phyloP scores from a whole-genome alignment of 257 asterid species.

The Plantago elongata region DNA sequence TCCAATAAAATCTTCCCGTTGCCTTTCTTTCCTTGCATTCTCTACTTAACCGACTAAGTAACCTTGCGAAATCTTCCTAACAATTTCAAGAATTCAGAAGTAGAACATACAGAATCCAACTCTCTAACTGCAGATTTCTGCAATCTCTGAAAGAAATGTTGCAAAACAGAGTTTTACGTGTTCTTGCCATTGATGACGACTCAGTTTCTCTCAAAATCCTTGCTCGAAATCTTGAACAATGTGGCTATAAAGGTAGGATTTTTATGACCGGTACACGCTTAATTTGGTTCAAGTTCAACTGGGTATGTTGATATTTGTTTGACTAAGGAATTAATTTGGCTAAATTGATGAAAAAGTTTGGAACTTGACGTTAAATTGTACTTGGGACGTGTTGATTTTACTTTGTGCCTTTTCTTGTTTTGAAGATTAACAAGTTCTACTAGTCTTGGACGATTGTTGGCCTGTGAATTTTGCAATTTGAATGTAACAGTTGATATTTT shows the following conservation, averaged over 20 bases:
- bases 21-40: not conserved
- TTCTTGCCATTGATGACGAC: slow-evolving; percentile 14
- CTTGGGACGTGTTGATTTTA: too few species aligned
- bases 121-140: not conserved
- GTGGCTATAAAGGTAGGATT: slow-evolving; percentile 6
- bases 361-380: too few species aligned
- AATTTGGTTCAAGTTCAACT: too few species aligned
- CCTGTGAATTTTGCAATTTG: too few species aligned
- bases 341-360: too few species aligned
- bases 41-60: not conserved
- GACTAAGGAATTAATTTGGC: not conserved
- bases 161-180: slow-evolving; percentile 2
- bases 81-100: not conserved
- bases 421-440: too few species aligned
- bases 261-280: not conserved
- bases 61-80: not conserved
- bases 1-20: not conserved
- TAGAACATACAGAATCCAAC: not conserved
- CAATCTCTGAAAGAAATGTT: not conserved
- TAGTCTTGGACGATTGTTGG: too few species aligned
- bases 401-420: too few species aligned
- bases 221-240: not conserved
- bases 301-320: not conserved
- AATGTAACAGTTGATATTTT: too few species aligned
- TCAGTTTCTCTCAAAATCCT: slow-evolving; percentile 3